Evolutionary conservation across 2,329 filamentous ascomycete genomes (phyloP).

Genomic region (Pseudodiploospora longispora): DNA sequence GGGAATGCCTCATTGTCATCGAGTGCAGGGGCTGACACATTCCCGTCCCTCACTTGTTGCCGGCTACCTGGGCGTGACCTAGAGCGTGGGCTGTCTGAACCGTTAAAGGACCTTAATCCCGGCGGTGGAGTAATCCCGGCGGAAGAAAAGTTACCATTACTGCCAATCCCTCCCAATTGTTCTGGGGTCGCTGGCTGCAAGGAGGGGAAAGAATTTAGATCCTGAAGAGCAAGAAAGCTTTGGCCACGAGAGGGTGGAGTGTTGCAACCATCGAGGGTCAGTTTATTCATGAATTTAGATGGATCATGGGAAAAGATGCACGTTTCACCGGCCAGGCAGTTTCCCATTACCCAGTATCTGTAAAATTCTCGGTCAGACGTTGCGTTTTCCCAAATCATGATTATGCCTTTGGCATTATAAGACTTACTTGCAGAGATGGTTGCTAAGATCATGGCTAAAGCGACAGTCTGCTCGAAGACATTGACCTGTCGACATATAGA

Average conservation of each 20-base stretch:
- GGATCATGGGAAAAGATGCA: constrained; percentile 98
- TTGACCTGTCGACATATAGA: constrained; percentile 91
- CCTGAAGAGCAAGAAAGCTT: constrained; percentile 69
- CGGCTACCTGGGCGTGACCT: constrained; percentile 81
- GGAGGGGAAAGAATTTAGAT: constrained; percentile 77
- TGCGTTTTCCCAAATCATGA: not conserved
- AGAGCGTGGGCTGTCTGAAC: constrained; percentile 56
- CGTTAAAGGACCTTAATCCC: constrained; percentile 57
- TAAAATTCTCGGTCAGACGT: constrained; percentile 5
- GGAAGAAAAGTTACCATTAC: constrained; percentile 43
- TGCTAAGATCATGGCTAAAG: constrained; percentile 93
- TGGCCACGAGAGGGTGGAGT: constrained; percentile 57
- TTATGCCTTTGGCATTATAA: not conserved
- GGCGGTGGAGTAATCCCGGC: constrained; percentile 57
- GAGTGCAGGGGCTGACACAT: constrained; percentile 64
- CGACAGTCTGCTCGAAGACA: constrained; percentile 93
- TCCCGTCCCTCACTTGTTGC: constrained; percentile 52
- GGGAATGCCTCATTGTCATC: constrained; percentile 97
- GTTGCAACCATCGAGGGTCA: constrained; percentile 62
- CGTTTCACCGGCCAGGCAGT: constrained; percentile 85
- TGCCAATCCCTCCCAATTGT: constrained; percentile 44
- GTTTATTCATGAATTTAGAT: constrained; percentile 71
- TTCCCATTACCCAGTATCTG: constrained; percentile 93
- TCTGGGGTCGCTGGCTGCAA: constrained; percentile 56
- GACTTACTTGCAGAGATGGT: constrained; percentile 94